Base-by-base conservation (phyloP, 2,329 filamentous ascomycete genomes). In the Aspergillus terreus region DNA sequence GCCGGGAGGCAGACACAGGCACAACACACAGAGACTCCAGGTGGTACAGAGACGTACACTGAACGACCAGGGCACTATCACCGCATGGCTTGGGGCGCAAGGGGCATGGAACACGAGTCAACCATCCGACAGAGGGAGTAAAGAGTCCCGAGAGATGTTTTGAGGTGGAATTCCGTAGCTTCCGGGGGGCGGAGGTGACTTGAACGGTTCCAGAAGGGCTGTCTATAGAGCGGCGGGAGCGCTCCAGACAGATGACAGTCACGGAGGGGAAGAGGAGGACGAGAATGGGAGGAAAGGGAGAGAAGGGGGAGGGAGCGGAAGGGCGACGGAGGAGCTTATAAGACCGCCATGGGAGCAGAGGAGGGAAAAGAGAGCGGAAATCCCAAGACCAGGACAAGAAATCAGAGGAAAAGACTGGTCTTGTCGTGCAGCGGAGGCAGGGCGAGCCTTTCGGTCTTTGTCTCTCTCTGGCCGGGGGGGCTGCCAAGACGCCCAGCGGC, bases 401-500 rank as follows among this genome's bases (percentile, higher is more conserved):
- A 52, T 51, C 57, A 56, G 57, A 59, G 50, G 47, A 47, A 49
- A 55, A 46, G 17, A 47, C 45, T 33, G 36, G 53, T 50, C 54
- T 55, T 55, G 58, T 54, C 49, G 47, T 51, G 52, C 49, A 59
- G 55, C 60, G 53, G 59, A 60, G 58, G 51, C 48, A 51, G 52
- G 47, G 33, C 49, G 46, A 36, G 33, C n/a, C 33, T 36, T 36
- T 46, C 30, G 46, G 38, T 56, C 38, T 47, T 36, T 36, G 33
- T 47, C 53, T 50, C 45, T 42, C 48, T 47, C 58, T 53, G 53
- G 54, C 48, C 15, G 35, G n/a, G 14, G 14, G 15, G 47, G 17
- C 49, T 46, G 58, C 61, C 63, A 63, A 62, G 60, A 56, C 57
- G 64, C 64, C 63, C 61, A 66, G 64, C 56, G 59, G 63, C 65